Base-by-base conservation (phyloP, 306 rosid species). In the Pyrus pyrifolia region DNA sequence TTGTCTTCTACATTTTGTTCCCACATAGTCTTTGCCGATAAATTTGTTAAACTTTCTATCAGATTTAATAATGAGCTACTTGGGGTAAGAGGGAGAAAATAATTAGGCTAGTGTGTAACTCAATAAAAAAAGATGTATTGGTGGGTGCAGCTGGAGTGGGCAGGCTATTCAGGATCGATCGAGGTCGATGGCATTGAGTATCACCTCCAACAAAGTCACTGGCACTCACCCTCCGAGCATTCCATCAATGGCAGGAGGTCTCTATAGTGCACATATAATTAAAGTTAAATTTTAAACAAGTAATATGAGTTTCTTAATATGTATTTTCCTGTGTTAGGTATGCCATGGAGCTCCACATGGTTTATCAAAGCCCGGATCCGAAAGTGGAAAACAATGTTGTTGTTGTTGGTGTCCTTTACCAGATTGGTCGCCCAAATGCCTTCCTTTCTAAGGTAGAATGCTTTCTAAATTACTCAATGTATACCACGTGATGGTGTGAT, bases 181-280 rank as follows among this genome's bases (percentile, higher is more conserved):
- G 21, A 66, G 53, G 81, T 90, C 60, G 79, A 83, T 25, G 91
- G 88, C 69, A 85, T 81, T 0, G 52, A 86, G 6, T 92, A 78
- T 74, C 60, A 74, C 59, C 84, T 92, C 31, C 80, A 73, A 13
- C 96, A 87, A 74, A 44, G 83, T 25, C 97, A 92, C 40, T 90
- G 96, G 93, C 97, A 92, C 73, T 84, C 96, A 8, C 97, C 96
- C 65, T 87, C 93, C 0, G 96, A 92, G 78, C 96, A 92, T 25
- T 67, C 92, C 76, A 72, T 90, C 79, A 87, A 90, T 58, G 92
- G 90, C 75, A 83, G 77, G 15, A 89, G 90, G 93, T 86, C 33
- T 3, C 17, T 67, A 63, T 58, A 29, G 31, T 63, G 42, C 68
- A 17, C 17, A 13, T 11, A 40, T 40, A 40, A 8, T 8, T 40